Evolutionary conservation across 75 land plant species (phyloP), one percentile per base, ranked within the genome.

Genomic region (Pinus albicaulis): DNA sequence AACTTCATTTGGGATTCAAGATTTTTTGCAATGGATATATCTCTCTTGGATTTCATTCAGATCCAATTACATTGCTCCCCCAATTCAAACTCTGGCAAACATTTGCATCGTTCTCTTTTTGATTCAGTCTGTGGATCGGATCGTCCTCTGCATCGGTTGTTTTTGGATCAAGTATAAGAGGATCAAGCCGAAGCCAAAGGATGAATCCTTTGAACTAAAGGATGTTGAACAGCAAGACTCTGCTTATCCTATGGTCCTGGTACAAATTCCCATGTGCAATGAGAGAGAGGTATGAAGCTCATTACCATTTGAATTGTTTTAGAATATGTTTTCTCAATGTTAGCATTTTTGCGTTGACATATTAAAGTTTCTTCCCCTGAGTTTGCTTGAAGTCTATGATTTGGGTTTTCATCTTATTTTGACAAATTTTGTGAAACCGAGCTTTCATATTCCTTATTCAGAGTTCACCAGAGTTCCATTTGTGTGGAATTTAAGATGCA

Each of bases 261-360:
- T 93, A 63, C 95, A 93, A 87, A 91, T 93, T 69, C 95, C 92
- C 8, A 89, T 89, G 92, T 91, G 95, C 81, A 91, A 91, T 71
- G 93, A 93, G 62, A 87, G 72, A 72, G 93, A 91, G 94, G 93
- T 92, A 79, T 75, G 56, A 57, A 71, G 26, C 24, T 36, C 15
- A 12, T 8, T n/a, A 69, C 13, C 0, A 19, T 34, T 64, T 57
- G 38, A 75, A 56, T 71, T 14, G 11, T 48, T 48, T 48, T 48
- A 12, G 53, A 48, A 48, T 48, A 12, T 8, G 53, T 48, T 48
- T 22, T 62, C 64, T 61, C 64, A 44, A 44, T 68, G 71, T 17
- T 5, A 68, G 44, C n/a, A 16, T 17, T 34, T 64, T 64, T 20
- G 34, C 34, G 38, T 72, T 10, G 17, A 22, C 25, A 12, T 16